Percentiles rank a stretch among this genome's conserved stretches.
These are phyloP conservation scores for Musa itinerans DNA, from an alignment of 176 grass and related monocot species.

Conservation along the genomic window DNA sequence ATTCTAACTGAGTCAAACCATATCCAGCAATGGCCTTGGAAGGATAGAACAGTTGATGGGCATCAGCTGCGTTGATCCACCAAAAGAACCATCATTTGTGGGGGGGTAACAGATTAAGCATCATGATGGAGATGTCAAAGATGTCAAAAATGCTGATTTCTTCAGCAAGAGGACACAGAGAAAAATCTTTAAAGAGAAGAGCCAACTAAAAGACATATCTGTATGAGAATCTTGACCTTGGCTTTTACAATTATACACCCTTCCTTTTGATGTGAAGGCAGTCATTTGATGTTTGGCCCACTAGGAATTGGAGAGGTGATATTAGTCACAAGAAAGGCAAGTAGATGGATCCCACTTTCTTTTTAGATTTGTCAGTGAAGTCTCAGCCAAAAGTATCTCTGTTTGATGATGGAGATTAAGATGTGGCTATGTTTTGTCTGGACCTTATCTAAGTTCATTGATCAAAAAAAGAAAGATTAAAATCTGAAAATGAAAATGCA, in stretches of 20 bases:
- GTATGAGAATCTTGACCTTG: slow-evolving; percentile 96
- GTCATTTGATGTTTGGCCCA: slow-evolving; percentile 13
- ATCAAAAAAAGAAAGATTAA: background rate
- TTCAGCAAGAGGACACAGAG: background rate
- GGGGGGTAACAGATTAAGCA: background rate
- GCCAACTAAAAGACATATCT: slow-evolving; percentile 42
- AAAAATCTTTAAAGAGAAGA: slow-evolving; percentile 1
- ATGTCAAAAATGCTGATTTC: background rate
- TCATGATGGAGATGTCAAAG: slow-evolving; percentile 4
- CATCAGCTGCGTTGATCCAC: background rate
- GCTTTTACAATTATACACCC: slow-evolving; percentile 42
- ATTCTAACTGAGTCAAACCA: background rate
- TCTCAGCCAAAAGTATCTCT: background rate
- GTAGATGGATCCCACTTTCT: slow-evolving; percentile 1
- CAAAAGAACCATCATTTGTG: background rate
- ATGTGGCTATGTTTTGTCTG: background rate
- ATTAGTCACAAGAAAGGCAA: background rate
- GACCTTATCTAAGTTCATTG: background rate
- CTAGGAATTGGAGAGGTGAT: background rate
- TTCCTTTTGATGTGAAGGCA: slow-evolving; percentile 42
- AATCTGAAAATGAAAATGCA: too few relatives aligned
- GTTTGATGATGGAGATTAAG: slow-evolving; percentile 2
- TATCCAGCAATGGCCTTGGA: background rate
- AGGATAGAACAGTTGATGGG: background rate
- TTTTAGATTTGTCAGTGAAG: background rate